A percentile compares a stretch with the other conserved stretches of the same genome.
Evolutionary conservation across 2,329 filamentous ascomycete genomes (phyloP).

Genomic region (Pestalotiopsis sp.): DNA sequence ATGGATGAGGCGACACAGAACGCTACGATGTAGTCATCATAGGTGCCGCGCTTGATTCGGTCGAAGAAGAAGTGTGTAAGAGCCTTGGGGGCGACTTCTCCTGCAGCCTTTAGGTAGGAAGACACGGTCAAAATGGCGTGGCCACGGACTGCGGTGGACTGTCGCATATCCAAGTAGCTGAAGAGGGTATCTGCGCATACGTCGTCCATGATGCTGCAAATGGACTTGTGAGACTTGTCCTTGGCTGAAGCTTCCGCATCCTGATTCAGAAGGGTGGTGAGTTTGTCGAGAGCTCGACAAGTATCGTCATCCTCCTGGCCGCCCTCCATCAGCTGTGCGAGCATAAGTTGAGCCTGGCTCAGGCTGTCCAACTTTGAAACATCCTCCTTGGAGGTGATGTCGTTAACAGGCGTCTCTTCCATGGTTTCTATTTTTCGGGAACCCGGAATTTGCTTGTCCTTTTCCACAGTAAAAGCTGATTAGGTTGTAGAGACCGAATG

Average conservation of each 20-base stretch:
- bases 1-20: constrained; percentile 90
- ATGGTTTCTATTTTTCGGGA: constrained; percentile 17
- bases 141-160: constrained; percentile 71
- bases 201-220: constrained; percentile 66
- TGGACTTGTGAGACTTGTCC: constrained; percentile 44
- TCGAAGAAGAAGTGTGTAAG: constrained; percentile 75
- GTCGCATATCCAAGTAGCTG: constrained; percentile 82
- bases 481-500: no score
- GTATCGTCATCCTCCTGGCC: constrained; percentile 80
- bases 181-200: constrained; percentile 84
- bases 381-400: constrained; percentile 26
- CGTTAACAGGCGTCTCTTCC: constrained; percentile 28
- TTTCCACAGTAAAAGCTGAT: not conserved
- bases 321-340: constrained; percentile 88
- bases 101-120: constrained; percentile 78
- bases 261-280: constrained; percentile 61
- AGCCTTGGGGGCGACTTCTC: constrained; percentile 68
- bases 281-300: constrained; percentile 57
- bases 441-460: not conserved
- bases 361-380: constrained; percentile 25
- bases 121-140: constrained; percentile 83
- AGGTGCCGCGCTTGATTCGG: constrained; percentile 71
- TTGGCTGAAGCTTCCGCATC: constrained; percentile 49
- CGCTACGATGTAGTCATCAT: constrained; percentile 86
- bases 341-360: constrained; percentile 73